Evolutionary conservation across 2,329 filamentous ascomycete genomes (phyloP).

Genomic region (Nannizziopsis arthrosporioides): DNA sequence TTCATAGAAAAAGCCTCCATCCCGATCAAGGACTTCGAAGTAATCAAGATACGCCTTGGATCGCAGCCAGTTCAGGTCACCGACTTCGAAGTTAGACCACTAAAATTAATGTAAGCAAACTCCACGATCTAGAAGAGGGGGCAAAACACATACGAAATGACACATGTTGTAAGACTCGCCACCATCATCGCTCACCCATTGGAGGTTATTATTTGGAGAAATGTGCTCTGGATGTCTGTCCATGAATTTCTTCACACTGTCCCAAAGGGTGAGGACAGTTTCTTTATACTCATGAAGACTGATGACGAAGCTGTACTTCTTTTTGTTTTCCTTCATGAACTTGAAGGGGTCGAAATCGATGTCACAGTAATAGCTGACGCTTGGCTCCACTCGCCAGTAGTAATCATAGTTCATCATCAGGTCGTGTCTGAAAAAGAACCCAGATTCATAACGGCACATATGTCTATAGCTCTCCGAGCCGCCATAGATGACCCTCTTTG

Average conservation of each 20-base stretch:
- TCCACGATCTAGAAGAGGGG: neutral
- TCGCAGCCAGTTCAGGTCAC: slow-evolving; percentile 84
- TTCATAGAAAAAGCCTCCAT: slow-evolving; percentile 98
- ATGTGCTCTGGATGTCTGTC: slow-evolving; percentile 82
- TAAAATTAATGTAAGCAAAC: slow-evolving; percentile 27
- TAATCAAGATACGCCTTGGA: slow-evolving; percentile 81
- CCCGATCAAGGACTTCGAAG: slow-evolving; percentile 75
- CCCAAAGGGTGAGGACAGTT: slow-evolving; percentile 92
- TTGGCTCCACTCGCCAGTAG: slow-evolving; percentile 99
- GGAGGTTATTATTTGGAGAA: slow-evolving; percentile 70
- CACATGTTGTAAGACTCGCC: slow-evolving; percentile 93
- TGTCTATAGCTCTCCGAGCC: slow-evolving; percentile 95
- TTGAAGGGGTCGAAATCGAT: slow-evolving; percentile 93
- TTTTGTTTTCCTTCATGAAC: slow-evolving; percentile 88
- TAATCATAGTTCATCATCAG: slow-evolving; percentile 95
- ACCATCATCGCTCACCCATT: slow-evolving; percentile 79
- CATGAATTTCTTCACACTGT: slow-evolving; percentile 90
- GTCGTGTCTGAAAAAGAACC: slow-evolving; percentile 95
- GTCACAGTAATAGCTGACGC: slow-evolving; percentile 92
- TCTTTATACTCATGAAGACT: slow-evolving; percentile 94
- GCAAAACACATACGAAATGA: slow-evolving; percentile 63
- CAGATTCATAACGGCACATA: slow-evolving; percentile 98
- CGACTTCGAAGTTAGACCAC: slow-evolving; percentile 99
- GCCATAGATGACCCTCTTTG: slow-evolving; percentile 94
- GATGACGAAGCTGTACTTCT: slow-evolving; percentile 96